phyloP scores from a whole-genome alignment of 2,329 filamentous ascomycete genomes.

The Didymella exigua region DNA sequence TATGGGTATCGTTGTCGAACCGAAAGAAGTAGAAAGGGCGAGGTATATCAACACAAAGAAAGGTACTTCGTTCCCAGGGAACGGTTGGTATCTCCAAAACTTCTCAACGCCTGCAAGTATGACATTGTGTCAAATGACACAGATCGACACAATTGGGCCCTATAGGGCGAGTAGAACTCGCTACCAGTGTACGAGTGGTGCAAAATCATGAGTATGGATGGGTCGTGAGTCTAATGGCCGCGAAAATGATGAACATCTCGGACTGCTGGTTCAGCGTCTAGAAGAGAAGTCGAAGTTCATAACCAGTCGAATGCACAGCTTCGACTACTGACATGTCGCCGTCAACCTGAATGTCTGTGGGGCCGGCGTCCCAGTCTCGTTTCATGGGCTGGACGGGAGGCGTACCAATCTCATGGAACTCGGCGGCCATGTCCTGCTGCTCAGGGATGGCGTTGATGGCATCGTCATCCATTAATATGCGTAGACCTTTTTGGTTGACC shows the following conservation, averaged over 20 bases:
- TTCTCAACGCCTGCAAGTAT: conserved; percentile 29
- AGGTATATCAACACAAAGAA: conserved; percentile 29
- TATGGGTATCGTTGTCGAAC: conserved; percentile 48
- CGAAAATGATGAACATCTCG: conserved; percentile 14
- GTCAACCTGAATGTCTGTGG: conserved; percentile 56
- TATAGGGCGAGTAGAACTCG: conserved; percentile 17
- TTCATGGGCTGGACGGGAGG: conserved; percentile 52
- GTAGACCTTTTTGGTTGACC: conserved; percentile 73
- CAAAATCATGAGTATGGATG: conserved; percentile 39
- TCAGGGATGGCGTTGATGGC: conserved; percentile 82
- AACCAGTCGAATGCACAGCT: conserved; percentile 53
- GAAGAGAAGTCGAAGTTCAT: conserved; percentile 57
- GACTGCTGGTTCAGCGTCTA: conserved; percentile 27
- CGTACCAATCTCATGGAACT: conserved; percentile 68
- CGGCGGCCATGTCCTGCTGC: conserved; percentile 84
- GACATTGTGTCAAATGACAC: conserved; percentile 15
- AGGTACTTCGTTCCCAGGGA: conserved; percentile 28
- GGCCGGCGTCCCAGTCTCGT: conserved; percentile 60
- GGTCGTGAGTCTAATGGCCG: conserved; percentile 24
- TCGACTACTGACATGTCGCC: conserved; percentile 53
- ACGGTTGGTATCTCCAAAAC: conserved; percentile 38
- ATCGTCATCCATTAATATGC: conserved; percentile 89
- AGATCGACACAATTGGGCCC: conserved; percentile 24
- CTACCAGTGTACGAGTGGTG: conserved; percentile 39
- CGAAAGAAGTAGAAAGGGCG: conserved; percentile 28